Evolutionary conservation across 495 filamentous ascomycete genomes (phyloP).

Genomic region (Penicillium longicatenatum): DNA sequence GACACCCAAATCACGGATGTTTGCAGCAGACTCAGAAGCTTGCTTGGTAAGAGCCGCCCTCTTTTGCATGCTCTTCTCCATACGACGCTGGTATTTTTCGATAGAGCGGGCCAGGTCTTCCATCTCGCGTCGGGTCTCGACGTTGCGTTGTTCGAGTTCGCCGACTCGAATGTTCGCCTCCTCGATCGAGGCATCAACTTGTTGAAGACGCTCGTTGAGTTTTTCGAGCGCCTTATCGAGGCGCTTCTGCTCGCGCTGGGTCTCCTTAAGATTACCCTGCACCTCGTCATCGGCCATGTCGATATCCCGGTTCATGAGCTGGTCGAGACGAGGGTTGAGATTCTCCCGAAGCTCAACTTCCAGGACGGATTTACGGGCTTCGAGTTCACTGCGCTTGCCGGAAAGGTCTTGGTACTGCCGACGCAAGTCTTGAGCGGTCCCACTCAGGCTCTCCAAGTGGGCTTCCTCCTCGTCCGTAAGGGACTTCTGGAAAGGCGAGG

Average conservation of each 20-base stretch:
- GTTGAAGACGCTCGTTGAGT: constrained; percentile 64
- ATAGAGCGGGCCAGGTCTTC: constrained; percentile 80
- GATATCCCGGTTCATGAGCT: constrained; percentile 76
- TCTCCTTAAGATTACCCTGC: constrained; percentile 71
- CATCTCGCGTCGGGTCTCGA: constrained; percentile 65
- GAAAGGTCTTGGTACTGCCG: constrained; percentile 74
- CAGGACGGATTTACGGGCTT: constrained; percentile 73
- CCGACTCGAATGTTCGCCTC: constrained; percentile 58
- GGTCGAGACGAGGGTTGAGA: constrained; percentile 80
- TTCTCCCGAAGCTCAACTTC: constrained; percentile 88
- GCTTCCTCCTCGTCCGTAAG: constrained; percentile 81
- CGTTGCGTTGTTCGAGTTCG: constrained; percentile 63
- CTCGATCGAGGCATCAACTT: constrained; percentile 75
- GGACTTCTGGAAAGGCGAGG: constrained; percentile 88
- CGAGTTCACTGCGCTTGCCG: constrained; percentile 72
- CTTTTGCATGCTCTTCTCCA: constrained; percentile 90
- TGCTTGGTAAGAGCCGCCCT: constrained; percentile 75
- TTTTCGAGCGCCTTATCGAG: constrained; percentile 61
- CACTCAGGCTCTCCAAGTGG: constrained; percentile 69
- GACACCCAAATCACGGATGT: constrained; percentile 90
- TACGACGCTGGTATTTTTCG: constrained; percentile 82
- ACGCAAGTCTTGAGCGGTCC: constrained; percentile 69
- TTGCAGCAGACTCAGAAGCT: constrained; percentile 75
- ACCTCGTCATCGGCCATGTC: constrained; percentile 64
- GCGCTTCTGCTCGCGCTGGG: constrained; percentile 79